phyloP scores from a whole-genome alignment of 108 stramenopile genomes.

The Stephanodiscus minutulus region DNA sequence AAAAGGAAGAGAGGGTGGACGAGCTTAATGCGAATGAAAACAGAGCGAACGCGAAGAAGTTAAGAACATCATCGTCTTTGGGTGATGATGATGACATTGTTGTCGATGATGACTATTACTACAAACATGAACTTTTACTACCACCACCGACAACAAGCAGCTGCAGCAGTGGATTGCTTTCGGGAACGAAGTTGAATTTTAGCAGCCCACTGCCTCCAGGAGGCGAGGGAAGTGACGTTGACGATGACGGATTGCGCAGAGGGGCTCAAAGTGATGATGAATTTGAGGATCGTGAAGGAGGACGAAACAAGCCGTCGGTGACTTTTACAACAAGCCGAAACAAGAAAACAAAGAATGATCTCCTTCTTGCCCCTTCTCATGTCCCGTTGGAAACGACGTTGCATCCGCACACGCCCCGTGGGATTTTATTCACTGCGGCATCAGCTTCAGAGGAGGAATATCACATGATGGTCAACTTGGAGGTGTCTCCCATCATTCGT shows the following conservation, averaged over 20 bases:
- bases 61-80: conserved; percentile 7
- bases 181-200: conserved; percentile 71
- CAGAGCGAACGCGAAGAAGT: conserved; percentile 2
- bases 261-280: conserved; percentile 7
- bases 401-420: conserved; percentile 41
- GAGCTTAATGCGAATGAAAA: background rate
- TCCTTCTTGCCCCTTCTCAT: conserved; percentile 2
- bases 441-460: conserved; percentile 21
- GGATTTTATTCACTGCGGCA: conserved; percentile 9
- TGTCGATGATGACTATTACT: conserved; percentile 37
- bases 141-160: conserved; percentile 9
- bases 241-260: background rate
- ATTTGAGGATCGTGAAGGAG: background rate
- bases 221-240: conserved; percentile 1
- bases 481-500: conserved; percentile 47
- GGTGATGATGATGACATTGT: background rate
- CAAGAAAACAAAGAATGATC: conserved; percentile 4
- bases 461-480: conserved; percentile 29
- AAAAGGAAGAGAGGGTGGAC: background rate
- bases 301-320: background rate
- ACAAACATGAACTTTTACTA: conserved; percentile 19
- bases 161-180: conserved; percentile 13
- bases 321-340: conserved; percentile 1
- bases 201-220: conserved; percentile 40
- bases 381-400: conserved; percentile 16